Conservation (phyloP, 257 asterid genomes). For the Gentiana dahurica region DNA sequence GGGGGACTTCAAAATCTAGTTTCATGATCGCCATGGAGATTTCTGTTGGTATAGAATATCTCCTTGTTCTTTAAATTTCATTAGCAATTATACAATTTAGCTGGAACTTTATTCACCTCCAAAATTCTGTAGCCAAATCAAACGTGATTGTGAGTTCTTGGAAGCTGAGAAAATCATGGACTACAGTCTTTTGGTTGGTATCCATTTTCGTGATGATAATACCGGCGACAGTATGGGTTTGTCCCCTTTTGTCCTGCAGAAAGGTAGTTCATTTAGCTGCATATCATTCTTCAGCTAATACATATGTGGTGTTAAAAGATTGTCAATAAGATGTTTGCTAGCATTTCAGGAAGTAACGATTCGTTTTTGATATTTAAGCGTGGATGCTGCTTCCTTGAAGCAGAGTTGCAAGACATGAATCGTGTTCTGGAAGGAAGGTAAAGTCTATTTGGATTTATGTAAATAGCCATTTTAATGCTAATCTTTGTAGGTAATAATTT, state of each 20-base stretch:
- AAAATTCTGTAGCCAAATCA: conserved; percentile 57
- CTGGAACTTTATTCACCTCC: too few relatives aligned
- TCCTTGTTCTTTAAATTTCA: too few relatives aligned
- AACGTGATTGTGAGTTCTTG: conserved; percentile 76
- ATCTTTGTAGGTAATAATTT: too few relatives aligned
- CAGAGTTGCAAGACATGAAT: conserved; percentile 90
- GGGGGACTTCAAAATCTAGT: too few relatives aligned
- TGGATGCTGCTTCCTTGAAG: conserved; percentile 90
- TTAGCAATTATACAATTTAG: too few relatives aligned
- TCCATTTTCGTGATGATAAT: conserved; percentile 81
- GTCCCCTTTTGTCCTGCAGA: conserved; percentile 69
- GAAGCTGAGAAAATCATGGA: conserved; percentile 89
- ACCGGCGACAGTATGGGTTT: conserved; percentile 85
- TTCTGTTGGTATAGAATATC: too few relatives aligned
- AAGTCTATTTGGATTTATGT: too few relatives aligned
- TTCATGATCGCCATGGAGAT: too few relatives aligned
- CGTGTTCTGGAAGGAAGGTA: conserved; percentile 75
- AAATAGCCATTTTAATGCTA: too few relatives aligned
- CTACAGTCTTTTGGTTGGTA: conserved; percentile 87
- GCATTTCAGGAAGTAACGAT: conserved; percentile 53
- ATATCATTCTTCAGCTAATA: not conserved
- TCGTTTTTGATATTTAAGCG: conserved; percentile 79
- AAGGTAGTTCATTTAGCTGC: conserved; percentile 33
- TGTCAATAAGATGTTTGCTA: conserved; percentile 10
- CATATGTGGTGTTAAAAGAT: conserved; percentile 3